Conservation (phyloP, 73 alveolate species). For the Symbiodinium natans region DNA sequence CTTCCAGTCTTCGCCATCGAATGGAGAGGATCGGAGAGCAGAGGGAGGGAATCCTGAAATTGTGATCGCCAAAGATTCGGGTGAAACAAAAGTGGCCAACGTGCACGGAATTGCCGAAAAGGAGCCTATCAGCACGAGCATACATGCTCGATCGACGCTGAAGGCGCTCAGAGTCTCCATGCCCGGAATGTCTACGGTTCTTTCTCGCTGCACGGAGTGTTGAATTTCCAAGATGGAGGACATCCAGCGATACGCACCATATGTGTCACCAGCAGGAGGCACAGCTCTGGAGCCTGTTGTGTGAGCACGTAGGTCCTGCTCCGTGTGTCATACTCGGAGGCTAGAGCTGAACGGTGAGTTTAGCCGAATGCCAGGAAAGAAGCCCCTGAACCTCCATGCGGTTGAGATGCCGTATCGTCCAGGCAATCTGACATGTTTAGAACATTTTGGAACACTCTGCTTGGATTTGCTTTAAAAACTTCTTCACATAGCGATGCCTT, state of each 20-base stretch:
- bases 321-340: neutral
- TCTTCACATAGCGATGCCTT: too few species aligned
- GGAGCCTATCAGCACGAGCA: conserved; percentile 15
- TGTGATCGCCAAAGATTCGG: too few species aligned
- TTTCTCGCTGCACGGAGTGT: too few species aligned
- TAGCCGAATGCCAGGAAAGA: conserved; percentile 18
- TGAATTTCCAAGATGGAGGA: conserved; percentile 15
- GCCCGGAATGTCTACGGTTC: too few species aligned
- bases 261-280: conserved; percentile 54
- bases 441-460: neutral
- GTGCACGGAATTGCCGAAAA: too few species aligned
- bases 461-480: too few species aligned
- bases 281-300: neutral
- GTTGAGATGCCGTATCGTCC: conserved; percentile 88
- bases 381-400: conserved; percentile 62
- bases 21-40: conserved; percentile 32
- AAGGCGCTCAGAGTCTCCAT: neutral
- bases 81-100: too few species aligned
- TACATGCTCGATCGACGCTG: conserved; percentile 6
- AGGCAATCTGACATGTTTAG: conserved; percentile 9
- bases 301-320: neutral
- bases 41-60: neutral
- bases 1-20: conserved; percentile 80
- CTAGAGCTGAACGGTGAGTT: neutral
- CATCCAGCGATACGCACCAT: conserved; percentile 72